Evolutionary conservation across 139 green algal genomes (phyloP), one percentile per base, ranked within the genome.

Genomic region (Monoraphidium neglectum): DNA sequence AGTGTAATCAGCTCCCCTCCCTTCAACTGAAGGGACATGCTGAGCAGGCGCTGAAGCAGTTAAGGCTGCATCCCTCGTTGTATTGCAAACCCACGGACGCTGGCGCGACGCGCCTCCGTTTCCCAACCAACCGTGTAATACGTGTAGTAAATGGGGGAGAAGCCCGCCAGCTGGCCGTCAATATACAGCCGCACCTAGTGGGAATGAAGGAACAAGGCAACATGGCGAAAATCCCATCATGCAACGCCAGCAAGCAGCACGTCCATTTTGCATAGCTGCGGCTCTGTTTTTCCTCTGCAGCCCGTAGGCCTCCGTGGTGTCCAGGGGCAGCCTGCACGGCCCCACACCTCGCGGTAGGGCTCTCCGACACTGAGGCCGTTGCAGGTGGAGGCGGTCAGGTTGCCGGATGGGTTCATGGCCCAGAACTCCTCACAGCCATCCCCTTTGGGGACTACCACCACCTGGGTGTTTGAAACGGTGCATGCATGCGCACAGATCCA

Each of bases 51-150:
- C n/a, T n/a, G n/a, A n/a, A n/a, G n/a, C n/a, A n/a, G n/a, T n/a
- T n/a, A n/a, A n/a, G n/a, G n/a, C n/a, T n/a, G n/a, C n/a, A n/a
- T n/a, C n/a, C n/a, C n/a, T n/a, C n/a, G n/a, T n/a, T n/a, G n/a
- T n/a, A n/a, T n/a, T n/a, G n/a, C n/a, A n/a, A n/a, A n/a, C n/a
- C n/a, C n/a, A n/a, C n/a, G n/a, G n/a, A n/a, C n/a, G n/a, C n/a
- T n/a, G n/a, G n/a, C n/a, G n/a, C n/a, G n/a, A n/a, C n/a, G n/a
- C n/a, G n/a, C n/a, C n/a, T n/a, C n/a, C n/a, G n/a, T n/a, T n/a
- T n/a, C n/a, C n/a, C n/a, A n/a, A 60, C 74, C 60, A 18, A 72
- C 74, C 35, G 74, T 80, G 53, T 80, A 80, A 54, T 75, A 75
- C 6, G 74, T 75, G 53, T 80, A 80, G 38, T 66, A 74, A 2